A percentile compares a stretch with the other conserved stretches of the same genome.
These are phyloP conservation scores for Mortierella hygrophila DNA, from an alignment of 192 early-diverging fungal genomes.

Conservation along the genomic window DNA sequence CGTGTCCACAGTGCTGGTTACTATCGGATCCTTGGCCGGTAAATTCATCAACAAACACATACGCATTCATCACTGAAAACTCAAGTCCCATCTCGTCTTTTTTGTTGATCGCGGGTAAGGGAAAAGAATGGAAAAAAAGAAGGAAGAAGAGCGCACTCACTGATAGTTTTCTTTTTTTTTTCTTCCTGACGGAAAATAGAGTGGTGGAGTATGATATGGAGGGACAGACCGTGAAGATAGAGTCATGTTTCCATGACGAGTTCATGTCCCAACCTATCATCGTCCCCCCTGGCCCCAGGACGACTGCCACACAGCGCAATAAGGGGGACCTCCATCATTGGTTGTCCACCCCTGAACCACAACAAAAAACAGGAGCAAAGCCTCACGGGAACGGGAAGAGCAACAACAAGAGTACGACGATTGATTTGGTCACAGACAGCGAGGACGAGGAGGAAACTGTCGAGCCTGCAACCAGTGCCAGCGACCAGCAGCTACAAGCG, in stretches of 20 bases:
- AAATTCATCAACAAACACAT: not conserved
- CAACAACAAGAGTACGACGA: not conserved
- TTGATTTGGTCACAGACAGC: constrained; percentile 19
- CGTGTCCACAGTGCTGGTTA: constrained; percentile 14
- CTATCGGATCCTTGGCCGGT: constrained; percentile 35
- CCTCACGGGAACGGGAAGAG: not conserved
- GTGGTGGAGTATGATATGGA: constrained; percentile 16
- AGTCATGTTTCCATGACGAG: constrained; percentile 33
- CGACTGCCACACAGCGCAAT: not conserved
- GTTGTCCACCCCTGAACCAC: not conserved
- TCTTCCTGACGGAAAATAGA: not conserved
- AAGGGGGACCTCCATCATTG: not conserved
- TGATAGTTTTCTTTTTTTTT: constrained; percentile 1
- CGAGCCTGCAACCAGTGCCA: not conserved
- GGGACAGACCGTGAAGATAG: constrained; percentile 4
- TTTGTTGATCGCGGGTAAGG: not conserved
- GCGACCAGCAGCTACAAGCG: not conserved
- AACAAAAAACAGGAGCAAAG: not conserved
- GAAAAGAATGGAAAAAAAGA: not conserved
- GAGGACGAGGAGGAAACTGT: not conserved
- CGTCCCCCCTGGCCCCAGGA: not conserved
- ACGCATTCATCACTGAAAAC: too few species aligned
- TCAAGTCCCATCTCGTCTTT: not conserved
- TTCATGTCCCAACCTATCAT: not conserved
- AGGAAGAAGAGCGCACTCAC: not conserved